Evolutionary conservation across 371 early-diverging fungal genomes (phyloP).

Genomic region (Mucor mucedo): DNA sequence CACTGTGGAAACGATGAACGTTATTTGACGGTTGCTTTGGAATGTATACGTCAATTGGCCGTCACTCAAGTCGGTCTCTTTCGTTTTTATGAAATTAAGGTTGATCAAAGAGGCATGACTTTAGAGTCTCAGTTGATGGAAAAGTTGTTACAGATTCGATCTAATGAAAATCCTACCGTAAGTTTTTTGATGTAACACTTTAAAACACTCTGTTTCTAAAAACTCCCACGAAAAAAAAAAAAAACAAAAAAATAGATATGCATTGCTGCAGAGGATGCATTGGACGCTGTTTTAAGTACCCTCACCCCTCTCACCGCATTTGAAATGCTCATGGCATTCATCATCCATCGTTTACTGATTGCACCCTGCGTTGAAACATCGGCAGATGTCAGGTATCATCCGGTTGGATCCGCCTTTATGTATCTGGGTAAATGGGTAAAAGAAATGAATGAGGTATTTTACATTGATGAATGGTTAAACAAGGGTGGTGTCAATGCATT

Average conservation of each 20-base stretch:
- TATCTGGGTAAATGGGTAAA: constrained; percentile 51
- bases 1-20: neutral
- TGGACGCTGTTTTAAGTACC: constrained; percentile 46
- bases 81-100: constrained; percentile 43
- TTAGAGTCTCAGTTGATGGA: constrained; percentile 45
- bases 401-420: constrained; percentile 53
- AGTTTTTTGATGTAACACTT: neutral
- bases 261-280: constrained; percentile 54
- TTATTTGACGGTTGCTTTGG: constrained; percentile 25
- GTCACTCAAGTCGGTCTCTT: constrained; percentile 49
- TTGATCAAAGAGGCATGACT: constrained; percentile 40
- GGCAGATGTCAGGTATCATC: constrained; percentile 41
- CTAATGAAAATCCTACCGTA: constrained; percentile 42
- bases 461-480: constrained; percentile 48
- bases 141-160: constrained; percentile 34
- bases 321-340: constrained; percentile 50
- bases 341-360: constrained; percentile 37
- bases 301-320: constrained; percentile 47
- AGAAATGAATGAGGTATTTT: constrained; percentile 41
- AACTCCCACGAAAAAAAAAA: neutral
- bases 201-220: neutral
- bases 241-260: constrained; percentile 32
- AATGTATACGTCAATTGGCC: constrained; percentile 46
- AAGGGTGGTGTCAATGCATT: constrained; percentile 49
- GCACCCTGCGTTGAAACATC: constrained; percentile 23